Conservation (phyloP, 768 basidiomycete genomes). For the Suillus discolor region DNA sequence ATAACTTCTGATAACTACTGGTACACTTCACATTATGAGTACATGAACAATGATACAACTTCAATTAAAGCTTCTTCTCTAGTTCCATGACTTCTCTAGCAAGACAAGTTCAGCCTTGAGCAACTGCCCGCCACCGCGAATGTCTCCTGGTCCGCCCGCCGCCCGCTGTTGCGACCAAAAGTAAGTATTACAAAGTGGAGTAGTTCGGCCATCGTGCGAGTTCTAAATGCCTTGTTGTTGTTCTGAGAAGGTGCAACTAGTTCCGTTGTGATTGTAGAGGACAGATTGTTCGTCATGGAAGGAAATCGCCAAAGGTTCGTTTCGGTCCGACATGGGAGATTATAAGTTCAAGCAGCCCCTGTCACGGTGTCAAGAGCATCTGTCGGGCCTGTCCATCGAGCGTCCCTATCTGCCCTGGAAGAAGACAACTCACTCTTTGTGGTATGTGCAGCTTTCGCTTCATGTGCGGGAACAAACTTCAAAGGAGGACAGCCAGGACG, state of each 20-base stretch:
- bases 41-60: neutral
- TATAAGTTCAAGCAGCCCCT: neutral
- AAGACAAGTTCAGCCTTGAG: conserved; percentile 7
- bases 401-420: neutral
- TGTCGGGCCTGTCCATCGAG: neutral
- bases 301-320: neutral
- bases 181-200: neutral
- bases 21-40: neutral
- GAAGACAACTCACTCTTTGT: conserved; percentile 20
- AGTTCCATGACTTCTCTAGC: conserved; percentile 16
- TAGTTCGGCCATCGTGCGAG: neutral
- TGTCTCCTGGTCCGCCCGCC: too few species aligned
- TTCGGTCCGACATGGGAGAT: neutral
- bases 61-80: conserved; percentile 1
- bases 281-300: neutral
- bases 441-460: conserved; percentile 31
- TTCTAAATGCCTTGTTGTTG: neutral
- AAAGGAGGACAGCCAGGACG: conserved; percentile 20
- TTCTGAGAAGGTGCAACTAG: too few species aligned
- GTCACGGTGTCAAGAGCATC: neutral
- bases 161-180: neutral
- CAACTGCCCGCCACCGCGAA: too few species aligned
- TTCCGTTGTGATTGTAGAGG: neutral
- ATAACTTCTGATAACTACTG: neutral
- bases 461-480: conserved; percentile 24